Base-by-base conservation (phyloP, 805 yeast species). In the Suhomyces sp. region DNA sequence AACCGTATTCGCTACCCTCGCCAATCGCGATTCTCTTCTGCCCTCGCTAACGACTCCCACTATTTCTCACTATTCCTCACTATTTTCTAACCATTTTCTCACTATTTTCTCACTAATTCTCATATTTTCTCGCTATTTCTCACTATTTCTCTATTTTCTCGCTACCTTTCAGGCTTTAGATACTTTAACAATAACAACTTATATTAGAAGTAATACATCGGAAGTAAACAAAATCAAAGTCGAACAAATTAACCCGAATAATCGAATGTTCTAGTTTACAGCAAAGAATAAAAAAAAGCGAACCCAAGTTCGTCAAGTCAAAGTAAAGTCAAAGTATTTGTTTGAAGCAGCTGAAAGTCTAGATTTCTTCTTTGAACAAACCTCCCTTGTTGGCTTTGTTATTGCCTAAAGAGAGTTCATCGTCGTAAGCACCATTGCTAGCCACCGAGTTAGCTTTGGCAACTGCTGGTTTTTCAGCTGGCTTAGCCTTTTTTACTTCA, bases 281-380 rank as follows among this genome's bases (percentile, higher is more conserved):
- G 27, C 9, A 35, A 36, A 50, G 26, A 45, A 38, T 19, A 15
- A 29, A 41, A 41, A 40, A 40, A 40, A 17, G 44, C 6, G 7
- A 9, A 9, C 22, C 17, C 2, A 19, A 19, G 17, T 2, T 9
- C 12, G 8, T 19, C 19, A 19, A 24, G 26, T 24, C 44, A 40
- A 40, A 40, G 26, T 40, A n/a, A 40, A 26, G 33, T 12, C 6
- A 29, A 29, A 29, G 44, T 22, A 10, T 9, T 17, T 19, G n/a
- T 15, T 15, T 15, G 42, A 36, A 8, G 41, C 41, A 3, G 42
- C 24, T 17, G 2, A 2, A 12, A 10, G 13, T 33, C 52, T 61
- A 73, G 52, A 74, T 71, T 57, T 74, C 78, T 60, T 74, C 79
- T 57, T 72, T 74, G 58, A 74, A 74, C 26, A 73, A 56, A 5